Conservation (phyloP, 371 early-diverging fungal genomes). For the Mortierella sp. region DNA sequence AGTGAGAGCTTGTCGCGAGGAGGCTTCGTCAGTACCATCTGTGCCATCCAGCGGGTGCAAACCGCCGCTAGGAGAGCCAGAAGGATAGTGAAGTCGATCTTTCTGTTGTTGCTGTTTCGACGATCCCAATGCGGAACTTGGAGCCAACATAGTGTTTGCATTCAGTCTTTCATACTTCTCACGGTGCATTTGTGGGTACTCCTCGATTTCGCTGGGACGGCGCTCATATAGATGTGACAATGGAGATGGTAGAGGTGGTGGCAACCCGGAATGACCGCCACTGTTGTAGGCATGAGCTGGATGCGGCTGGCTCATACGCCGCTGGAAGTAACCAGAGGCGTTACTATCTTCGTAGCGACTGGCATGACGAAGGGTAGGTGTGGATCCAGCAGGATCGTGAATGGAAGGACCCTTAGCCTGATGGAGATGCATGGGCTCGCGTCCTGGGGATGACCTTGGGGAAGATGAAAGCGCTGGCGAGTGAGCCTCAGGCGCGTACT, state of each 20-base stretch:
- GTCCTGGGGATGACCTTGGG: conserved; percentile 34
- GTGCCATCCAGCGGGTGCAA: conserved; percentile 28
- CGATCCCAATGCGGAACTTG: conserved; percentile 14
- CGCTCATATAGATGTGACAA: conserved; percentile 36
- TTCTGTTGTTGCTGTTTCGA: conserved; percentile 8
- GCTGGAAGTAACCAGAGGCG: conserved; percentile 14
- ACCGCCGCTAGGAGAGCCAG: conserved; percentile 17
- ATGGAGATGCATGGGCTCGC: conserved; percentile 13
- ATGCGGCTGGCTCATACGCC: conserved; percentile 45
- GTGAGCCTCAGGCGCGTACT: conserved; percentile 17
- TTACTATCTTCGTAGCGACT: conserved; percentile 23
- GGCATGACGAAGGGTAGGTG: background rate
- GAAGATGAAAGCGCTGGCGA: conserved; percentile 30
- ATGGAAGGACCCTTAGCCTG: background rate
- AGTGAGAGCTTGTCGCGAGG: conserved; percentile 17
- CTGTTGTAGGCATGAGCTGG: conserved; percentile 8
- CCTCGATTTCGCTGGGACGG: conserved; percentile 21
- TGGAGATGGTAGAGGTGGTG: conserved; percentile 26
- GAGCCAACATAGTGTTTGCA: conserved; percentile 23
- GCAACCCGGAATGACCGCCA: conserved; percentile 10
- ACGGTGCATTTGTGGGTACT: conserved; percentile 25
- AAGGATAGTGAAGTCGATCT: conserved; percentile 10
- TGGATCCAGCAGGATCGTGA: background rate
- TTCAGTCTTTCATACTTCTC: conserved; percentile 32
- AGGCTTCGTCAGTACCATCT: background rate